These are phyloP conservation scores for Secale cereale DNA, from an alignment of 176 grass and related monocot genomes.

Conservation along the genomic window DNA sequence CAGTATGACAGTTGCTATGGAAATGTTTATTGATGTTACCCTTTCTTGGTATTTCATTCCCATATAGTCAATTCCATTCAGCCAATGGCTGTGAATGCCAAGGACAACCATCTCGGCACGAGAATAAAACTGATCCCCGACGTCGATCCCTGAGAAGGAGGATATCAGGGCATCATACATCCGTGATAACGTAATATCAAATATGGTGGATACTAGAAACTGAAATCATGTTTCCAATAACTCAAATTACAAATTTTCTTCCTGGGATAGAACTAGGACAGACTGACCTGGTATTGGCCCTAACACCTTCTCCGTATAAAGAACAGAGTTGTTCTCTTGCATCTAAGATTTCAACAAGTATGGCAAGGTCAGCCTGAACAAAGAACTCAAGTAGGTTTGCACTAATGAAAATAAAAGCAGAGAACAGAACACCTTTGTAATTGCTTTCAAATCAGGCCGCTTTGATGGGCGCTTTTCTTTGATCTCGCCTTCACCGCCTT, in stretches of 20 bases:
- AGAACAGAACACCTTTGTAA: conserved; percentile 38
- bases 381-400: neutral
- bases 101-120: conserved; percentile 91
- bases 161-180: neutral
- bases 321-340: conserved; percentile 41
- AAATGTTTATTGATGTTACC: conserved; percentile 34
- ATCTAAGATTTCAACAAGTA: conserved; percentile 36
- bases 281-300: conserved; percentile 46
- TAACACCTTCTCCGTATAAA: conserved; percentile 58
- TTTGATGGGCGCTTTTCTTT: conserved; percentile 55
- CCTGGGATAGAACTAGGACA: neutral
- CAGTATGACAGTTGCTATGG: neutral
- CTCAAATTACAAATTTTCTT: neutral
- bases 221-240: neutral
- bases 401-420: neutral
- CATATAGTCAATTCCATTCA: conserved; percentile 95
- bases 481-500: conserved; percentile 3
- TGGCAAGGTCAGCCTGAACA: neutral
- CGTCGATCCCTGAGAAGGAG: conserved; percentile 53
- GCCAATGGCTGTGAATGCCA: conserved; percentile 90
- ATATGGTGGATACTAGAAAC: neutral
- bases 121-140: conserved; percentile 78
- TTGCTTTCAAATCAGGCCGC: conserved; percentile 63
- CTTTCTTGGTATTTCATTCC: conserved; percentile 55
- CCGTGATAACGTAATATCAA: neutral